phyloP scores from a whole-genome alignment of 805 yeast species.

The Wickerhamiella allomyrinae region DNA sequence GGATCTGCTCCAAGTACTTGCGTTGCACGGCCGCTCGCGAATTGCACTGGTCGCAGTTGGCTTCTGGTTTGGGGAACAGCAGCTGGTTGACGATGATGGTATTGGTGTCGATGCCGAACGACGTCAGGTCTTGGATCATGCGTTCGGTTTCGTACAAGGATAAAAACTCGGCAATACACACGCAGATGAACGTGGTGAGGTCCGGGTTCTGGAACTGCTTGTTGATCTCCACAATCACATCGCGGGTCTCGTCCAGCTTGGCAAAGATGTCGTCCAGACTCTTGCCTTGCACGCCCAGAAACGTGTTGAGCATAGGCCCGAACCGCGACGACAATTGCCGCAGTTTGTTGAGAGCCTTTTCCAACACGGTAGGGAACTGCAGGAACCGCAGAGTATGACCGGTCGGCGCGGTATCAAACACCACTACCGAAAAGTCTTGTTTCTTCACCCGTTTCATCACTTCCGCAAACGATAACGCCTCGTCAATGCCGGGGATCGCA shows the following conservation, averaged over 20 bases:
- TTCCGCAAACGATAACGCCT: slow-evolving; percentile 94
- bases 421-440: slow-evolving; percentile 66
- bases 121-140: slow-evolving; percentile 88
- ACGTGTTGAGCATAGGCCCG: slow-evolving; percentile 76
- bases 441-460: slow-evolving; percentile 90
- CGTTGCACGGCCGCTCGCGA: slow-evolving; percentile 92
- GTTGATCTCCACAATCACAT: slow-evolving; percentile 73
- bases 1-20: slow-evolving; percentile 89
- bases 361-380: slow-evolving; percentile 86
- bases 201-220: slow-evolving; percentile 94
- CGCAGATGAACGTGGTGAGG: slow-evolving; percentile 82
- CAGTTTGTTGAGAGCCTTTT: slow-evolving; percentile 73
- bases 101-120: slow-evolving; percentile 92
- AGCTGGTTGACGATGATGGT: slow-evolving; percentile 92
- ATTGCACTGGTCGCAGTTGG: slow-evolving; percentile 74
- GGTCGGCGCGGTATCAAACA: slow-evolving; percentile 99
- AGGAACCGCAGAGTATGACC: slow-evolving; percentile 94
- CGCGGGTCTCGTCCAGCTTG: slow-evolving; percentile 69
- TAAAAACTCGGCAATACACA: slow-evolving; percentile 92
- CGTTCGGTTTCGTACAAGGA: slow-evolving; percentile 96
- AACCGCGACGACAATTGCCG: slow-evolving; percentile 72
- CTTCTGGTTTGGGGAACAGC: slow-evolving; percentile 58
- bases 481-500: slow-evolving; percentile 96
- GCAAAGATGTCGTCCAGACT: slow-evolving; percentile 49
- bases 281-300: slow-evolving; percentile 44